Base-by-base conservation (phyloP, 495 filamentous ascomycete genomes). In the Durotheca rogersii region DNA sequence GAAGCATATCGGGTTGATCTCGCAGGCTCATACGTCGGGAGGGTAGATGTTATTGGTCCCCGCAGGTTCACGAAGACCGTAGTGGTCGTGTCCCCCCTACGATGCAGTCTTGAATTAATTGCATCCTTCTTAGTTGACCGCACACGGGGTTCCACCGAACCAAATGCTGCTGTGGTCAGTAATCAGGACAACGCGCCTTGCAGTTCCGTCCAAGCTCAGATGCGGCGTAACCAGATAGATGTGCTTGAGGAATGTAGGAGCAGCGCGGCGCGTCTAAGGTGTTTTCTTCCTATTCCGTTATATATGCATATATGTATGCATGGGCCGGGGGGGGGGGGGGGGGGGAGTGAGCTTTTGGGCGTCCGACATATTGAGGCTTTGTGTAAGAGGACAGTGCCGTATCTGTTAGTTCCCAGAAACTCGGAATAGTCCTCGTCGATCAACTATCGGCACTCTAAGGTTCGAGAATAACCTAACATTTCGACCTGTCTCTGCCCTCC, bases 141-240 rank as follows among this genome's bases (percentile, higher is more conserved):
- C 36, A 54, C 56, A 54, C 56, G 56, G 56, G 33, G 56, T 59
- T 54, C 20, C 56, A 59, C 56, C 18, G 46, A 59, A 54, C 53
- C 50, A 50, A 41, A 33, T 54, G 51, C 50, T 20, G 51, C 40
- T 38, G 39, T 51, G 41, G 31, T 29, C 35, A 25, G 16, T 25
- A 20, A 25, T 37, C 25, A 42, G 12, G 37, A 40, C 35, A 31
- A 46, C 17, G 37, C 41, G 31, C 34, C 44, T 51, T 38, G 41
- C 40, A 54, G 43, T 21, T 59, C 51, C 41, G 44, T 42, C 56
- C 41, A 31, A 51, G 45, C 36, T 51, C 42, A 6, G 35, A 53
- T 50, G 56, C 27, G 30, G 56, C 50, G 56, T 47, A 42, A 59
- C 56, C 34, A 41, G 14, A 40, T 7, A 41, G 14, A 40, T 7